Conservation (phyloP, 2,329 filamentous ascomycete genomes). For the Metarhizium guizhouense region DNA sequence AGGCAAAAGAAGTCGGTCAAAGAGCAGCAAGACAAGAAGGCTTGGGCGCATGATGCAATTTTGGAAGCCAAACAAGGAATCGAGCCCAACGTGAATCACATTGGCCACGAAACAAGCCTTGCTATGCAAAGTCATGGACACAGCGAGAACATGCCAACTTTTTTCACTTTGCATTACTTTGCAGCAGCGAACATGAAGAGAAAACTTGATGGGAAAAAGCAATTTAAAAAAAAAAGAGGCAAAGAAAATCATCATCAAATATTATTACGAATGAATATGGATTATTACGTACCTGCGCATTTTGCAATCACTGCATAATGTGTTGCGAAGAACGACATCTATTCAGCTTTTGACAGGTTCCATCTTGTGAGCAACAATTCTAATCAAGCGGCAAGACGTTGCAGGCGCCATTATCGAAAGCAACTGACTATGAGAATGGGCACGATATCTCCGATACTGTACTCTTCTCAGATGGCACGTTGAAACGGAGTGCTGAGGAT, state of each 20-base stretch:
- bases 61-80: conserved; percentile 55
- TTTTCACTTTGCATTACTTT: background rate
- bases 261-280: conserved; percentile 27
- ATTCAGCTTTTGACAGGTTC: conserved; percentile 4
- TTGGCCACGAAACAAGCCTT: background rate
- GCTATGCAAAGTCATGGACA: background rate
- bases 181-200: background rate
- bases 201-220: background rate
- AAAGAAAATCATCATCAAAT: conserved; percentile 3
- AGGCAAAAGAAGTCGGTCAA: conserved; percentile 42
- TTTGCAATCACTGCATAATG: conserved; percentile 7
- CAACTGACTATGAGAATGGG: background rate
- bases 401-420: background rate
- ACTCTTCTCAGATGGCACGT: background rate
- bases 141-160: background rate
- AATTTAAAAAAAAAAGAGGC: background rate
- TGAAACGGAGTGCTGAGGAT: background rate
- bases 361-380: background rate
- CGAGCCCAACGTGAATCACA: conserved; percentile 15
- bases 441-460: background rate
- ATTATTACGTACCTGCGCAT: conserved; percentile 26
- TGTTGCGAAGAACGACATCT: conserved; percentile 2
- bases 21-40: conserved; percentile 57
- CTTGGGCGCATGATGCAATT: conserved; percentile 71
- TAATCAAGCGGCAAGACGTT: background rate